phyloP scores from a whole-genome alignment of 1,284 basidiomycete genomes.

The Rhodotorula glutinis region DNA sequence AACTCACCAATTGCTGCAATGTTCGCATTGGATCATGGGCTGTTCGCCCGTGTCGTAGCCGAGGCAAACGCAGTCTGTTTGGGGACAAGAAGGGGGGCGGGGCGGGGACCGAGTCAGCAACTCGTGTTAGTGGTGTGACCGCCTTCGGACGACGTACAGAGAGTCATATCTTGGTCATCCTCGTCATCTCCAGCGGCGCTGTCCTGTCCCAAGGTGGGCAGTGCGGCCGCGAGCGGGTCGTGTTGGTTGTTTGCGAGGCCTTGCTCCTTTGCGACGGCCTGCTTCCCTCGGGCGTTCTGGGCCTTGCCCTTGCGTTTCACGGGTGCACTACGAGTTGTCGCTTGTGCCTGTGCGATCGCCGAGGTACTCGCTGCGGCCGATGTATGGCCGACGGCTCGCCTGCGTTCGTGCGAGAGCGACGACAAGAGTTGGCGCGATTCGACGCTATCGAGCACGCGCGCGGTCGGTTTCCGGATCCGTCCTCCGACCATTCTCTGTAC shows the following conservation, averaged over 20 bases:
- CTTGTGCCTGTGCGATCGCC: not conserved
- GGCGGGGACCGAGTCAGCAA: not conserved
- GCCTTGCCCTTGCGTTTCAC: constrained; percentile 27
- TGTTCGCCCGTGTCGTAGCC: constrained; percentile 63
- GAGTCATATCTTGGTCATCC: constrained; percentile 31
- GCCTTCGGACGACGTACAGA: constrained; percentile 24
- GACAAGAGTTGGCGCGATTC: constrained; percentile 12
- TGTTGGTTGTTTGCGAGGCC: not conserved
- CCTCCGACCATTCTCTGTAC: not conserved
- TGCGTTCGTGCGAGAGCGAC: constrained; percentile 2
- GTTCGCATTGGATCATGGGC: constrained; percentile 72
- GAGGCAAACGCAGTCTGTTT: constrained; percentile 41
- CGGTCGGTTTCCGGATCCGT: constrained; percentile 27
- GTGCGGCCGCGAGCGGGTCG: not conserved
- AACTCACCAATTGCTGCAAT: constrained; percentile 69
- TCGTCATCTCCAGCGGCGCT: not conserved
- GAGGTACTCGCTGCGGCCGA: not conserved
- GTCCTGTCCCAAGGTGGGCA: constrained; percentile 2
- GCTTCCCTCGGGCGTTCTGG: constrained; percentile 16
- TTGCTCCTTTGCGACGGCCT: constrained; percentile 13
- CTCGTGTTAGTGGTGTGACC: accelerated
- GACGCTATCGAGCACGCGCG: constrained; percentile 23
- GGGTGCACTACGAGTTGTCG: constrained; percentile 11
- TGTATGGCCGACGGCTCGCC: not conserved
- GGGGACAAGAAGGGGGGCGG: too few relatives aligned